Base-by-base conservation (phyloP, 768 basidiomycete genomes). In the Trametopsis cervina region DNA sequence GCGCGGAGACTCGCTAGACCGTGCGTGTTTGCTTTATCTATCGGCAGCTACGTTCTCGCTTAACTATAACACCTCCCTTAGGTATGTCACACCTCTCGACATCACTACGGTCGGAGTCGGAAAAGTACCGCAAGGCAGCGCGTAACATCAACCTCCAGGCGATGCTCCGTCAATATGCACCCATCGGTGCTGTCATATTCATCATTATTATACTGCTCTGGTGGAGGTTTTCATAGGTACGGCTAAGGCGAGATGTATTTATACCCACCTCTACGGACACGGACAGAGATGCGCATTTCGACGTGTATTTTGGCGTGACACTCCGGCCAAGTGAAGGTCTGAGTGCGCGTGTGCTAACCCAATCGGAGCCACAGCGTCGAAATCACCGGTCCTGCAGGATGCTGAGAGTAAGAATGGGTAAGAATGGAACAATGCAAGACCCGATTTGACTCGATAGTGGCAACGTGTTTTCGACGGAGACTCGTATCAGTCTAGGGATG, bases 81-180 rank as follows among this genome's bases (percentile, higher is more conserved):
- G 93, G 87, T 62, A 99, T 99, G 96, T 96, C 93, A 18, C 89
- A 94, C 63, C 72, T 99, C 46, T 97, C 94, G 20, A 90, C 86
- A 2, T 95, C 92, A 5, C 74, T 99, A 29, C 83, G 92, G 40
- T 87, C 94, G 40, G 96, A 99, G 68, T 96, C 93, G 15, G 89
- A 96, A 70, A 98, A 90, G 69, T 99, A 98, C 67, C 83, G 95
- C 42, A 94, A 89, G 68, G 91, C 92, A 22, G 92, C 96, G 21
- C 75, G 89, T 56, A 92, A 96, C 59, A 88, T 99, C 68, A 98
- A 98, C 61, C 63, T 94, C 46, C 80, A 94, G 56, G 91, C 93
- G 12, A 85, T 98, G 83, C 63, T 97, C 55, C 81, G 96, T 52
- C 91, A 98, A 62, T 99, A 94, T 67, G 96, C 94, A 33, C 96